Evolutionary conservation across 2,329 filamentous ascomycete species (phyloP), one percentile per base, ranked within the genome.

Genomic region (Ceratocystis colombiana): DNA sequence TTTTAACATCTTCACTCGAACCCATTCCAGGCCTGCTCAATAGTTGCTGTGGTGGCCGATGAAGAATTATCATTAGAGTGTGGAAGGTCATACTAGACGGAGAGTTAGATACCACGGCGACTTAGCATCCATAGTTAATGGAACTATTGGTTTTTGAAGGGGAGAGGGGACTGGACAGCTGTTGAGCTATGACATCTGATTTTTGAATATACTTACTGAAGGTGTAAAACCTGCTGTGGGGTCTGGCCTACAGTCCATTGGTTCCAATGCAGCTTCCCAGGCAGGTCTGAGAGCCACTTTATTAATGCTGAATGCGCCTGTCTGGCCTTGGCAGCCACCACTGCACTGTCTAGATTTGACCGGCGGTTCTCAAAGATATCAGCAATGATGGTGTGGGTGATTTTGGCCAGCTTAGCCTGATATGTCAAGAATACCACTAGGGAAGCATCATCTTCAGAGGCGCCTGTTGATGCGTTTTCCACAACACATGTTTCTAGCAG

Each of bases 31-130:
- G 73, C 45, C 76, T 76, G 66, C 74, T 73, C 50, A 79, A 75
- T 46, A 77, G 72, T 62, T 79, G 76, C 2, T 74, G 76, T 1
- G 79, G 78, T 1, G 79, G 79, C 0, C 79, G 76, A 68, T 81
- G 79, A 2, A 81, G 75, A 62, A 81, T 79, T 22, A 80, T 80
- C 78, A 81, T 79, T 61, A 76, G 75, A 0, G 79, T 80, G 66
- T 81, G 79, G 68, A 80, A 81, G 17, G 78, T 70, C 75, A 81
- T 79, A 68, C 65, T 66, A 20, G 33, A 12, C 12, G 20, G n/a
- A 57, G 20, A 33, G 50, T 59, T 55, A 50, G n/a, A n/a, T 44
- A 59, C 37, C 10, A 41, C 37, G 37, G 10, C 10, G 37, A 3
- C 37, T 41, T 41, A 12, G 37, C 37, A 41, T 41, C 8, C 37